phyloP scores from a whole-genome alignment of 768 basidiomycete species.

The Boletus rufocinnamomeus region DNA sequence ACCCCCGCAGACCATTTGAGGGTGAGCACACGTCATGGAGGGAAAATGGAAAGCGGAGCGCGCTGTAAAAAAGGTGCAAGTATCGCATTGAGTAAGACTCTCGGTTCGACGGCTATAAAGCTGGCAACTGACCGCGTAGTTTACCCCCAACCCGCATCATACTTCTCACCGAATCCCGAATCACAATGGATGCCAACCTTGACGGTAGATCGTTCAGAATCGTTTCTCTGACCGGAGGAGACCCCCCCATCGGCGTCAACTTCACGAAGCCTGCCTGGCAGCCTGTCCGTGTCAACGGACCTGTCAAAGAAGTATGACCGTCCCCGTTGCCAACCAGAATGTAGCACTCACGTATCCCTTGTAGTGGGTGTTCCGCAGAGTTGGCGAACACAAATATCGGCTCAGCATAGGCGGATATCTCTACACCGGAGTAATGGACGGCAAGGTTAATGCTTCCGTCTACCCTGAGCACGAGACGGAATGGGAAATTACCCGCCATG shows the following conservation, averaged over 20 bases:
- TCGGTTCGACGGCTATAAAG: neutral
- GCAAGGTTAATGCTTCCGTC: neutral
- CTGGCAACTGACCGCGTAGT: neutral
- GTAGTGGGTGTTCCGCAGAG: neutral
- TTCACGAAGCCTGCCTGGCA: neutral
- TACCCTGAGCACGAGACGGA: neutral
- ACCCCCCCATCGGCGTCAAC: neutral
- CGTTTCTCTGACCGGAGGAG: neutral
- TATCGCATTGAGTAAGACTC: neutral
- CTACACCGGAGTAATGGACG: neutral
- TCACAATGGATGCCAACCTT: neutral
- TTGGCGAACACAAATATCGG: neutral
- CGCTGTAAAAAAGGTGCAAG: neutral
- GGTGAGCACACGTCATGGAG: too few species aligned
- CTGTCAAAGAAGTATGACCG: neutral
- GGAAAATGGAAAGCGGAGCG: too few species aligned
- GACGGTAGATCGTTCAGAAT: neutral
- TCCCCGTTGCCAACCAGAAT: too few species aligned
- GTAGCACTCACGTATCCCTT: neutral
- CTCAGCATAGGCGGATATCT: neutral
- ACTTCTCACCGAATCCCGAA: neutral
- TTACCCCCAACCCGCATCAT: neutral
- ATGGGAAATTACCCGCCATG: neutral
- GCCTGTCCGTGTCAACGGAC: neutral
- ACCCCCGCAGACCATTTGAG: neutral